These are phyloP conservation scores for Zygoascus biomembranicola DNA, from an alignment of 805 yeast species.

Conservation along the genomic window DNA sequence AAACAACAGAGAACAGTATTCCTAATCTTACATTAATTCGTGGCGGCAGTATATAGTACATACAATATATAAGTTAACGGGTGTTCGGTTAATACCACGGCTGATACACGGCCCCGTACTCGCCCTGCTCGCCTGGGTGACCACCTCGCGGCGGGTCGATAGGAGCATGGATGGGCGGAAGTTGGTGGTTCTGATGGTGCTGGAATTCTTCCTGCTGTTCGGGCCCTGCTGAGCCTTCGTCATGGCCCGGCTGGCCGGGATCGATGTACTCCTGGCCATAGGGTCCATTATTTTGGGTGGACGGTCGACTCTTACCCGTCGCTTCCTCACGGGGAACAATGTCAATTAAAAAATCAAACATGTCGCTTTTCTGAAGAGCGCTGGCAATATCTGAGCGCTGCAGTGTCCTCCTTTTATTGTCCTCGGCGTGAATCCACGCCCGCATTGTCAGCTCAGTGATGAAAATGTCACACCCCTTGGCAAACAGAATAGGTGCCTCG, in stretches of 20 bases:
- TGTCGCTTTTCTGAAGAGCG: slow-evolving; percentile 87
- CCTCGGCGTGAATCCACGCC: slow-evolving; percentile 98
- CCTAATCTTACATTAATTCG: not conserved
- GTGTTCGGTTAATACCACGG: not conserved
- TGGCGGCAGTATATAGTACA: not conserved
- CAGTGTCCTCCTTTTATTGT: slow-evolving; percentile 85
- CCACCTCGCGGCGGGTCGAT: not conserved
- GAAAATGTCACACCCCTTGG: slow-evolving; percentile 96
- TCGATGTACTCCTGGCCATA: not conserved
- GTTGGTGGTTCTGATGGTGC: slow-evolving; percentile 1
- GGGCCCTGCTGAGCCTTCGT: not conserved
- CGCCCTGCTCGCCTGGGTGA: not conserved
- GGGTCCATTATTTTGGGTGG: not conserved
- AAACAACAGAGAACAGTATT: not conserved
- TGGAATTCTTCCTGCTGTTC: not conserved
- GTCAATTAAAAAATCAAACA: slow-evolving; percentile 95
- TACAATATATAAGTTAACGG: not conserved
- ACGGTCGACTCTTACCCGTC: slow-evolving; percentile 2
- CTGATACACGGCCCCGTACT: not conserved
- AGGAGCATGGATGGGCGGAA: not conserved
- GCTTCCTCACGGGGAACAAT: slow-evolving; percentile 89
- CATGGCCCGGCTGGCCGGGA: not conserved
- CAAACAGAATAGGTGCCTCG: slow-evolving; percentile 95
- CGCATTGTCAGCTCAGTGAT: slow-evolving; percentile 96
- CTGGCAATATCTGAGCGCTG: slow-evolving; percentile 94